Evolutionary conservation across 2,329 filamentous ascomycete species (phyloP), one percentile per base, ranked within the genome.

Genomic region (Fusarium lateritium): DNA sequence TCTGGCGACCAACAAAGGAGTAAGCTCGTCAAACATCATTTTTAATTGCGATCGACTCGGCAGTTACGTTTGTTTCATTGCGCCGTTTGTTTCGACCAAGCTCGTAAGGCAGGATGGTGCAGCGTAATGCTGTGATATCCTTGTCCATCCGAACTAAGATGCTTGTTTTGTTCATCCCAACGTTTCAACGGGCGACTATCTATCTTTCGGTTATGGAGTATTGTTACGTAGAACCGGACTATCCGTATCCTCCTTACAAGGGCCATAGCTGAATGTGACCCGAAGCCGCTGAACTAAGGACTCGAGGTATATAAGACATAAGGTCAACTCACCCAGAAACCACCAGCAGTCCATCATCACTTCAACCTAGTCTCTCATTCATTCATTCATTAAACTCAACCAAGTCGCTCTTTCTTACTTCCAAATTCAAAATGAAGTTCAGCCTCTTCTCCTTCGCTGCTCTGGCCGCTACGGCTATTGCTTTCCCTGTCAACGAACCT

Each of bases 41-140:
- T 43, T 44, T 60, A 22, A 65, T 65, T 65, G 46, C 28, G 61
- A 65, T 60, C 62, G 46, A 15, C 62, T 46, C 62, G 62, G 53
- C 21, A 65, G 28, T 65, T 53, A 14, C 14, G 17, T 19, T 33
- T n/a, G 61, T 65, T 65, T 47, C 50, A 36, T 60, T 36, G 47
- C 21, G 15, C 22, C 11, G 26, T 28, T 36, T 47, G 53, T 53
- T 65, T 60, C 62, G 38, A 53, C 15, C 39, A 38, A 21, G 24
- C 40, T 17, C 13, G 10, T 19, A 9, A 4, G 55, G 26, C 33
- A 28, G 34, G 38, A 28, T 26, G 13, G 4, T 56, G 34, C 7
- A 28, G 33, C 40, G 36, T 45, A 22, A 7, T 43, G 26, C 17
- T 11, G 19, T 22, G 22, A 8, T 34, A 42, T n/a, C 62, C 53